Base-by-base conservation (phyloP, 139 green algal genomes). In the Chloropicon primus region DNA sequence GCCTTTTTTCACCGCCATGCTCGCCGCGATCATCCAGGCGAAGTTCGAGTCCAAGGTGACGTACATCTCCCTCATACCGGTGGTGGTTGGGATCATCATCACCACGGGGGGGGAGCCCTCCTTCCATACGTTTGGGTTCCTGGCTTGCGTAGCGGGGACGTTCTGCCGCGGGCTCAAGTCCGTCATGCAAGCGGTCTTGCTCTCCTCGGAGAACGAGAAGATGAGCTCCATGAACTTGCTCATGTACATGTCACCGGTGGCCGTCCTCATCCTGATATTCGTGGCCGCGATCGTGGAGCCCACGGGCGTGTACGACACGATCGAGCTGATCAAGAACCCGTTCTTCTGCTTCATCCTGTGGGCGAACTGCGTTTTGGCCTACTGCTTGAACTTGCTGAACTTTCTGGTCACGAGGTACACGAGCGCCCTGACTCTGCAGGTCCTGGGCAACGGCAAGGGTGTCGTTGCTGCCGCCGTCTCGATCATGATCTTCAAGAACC, bases 381-480 rank as follows among this genome's bases (percentile, higher is more conserved):
- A 96, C 85, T 91, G 95, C 71, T 91, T 96, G 74, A 98, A 98
- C 86, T 88, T 98, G 24, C 94, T 90, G 27, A 98, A 98, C 87
- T 98, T 98, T 83, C 77, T 98, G 79, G 93, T 98, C 24, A 98
- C 94, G 17, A 96, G 95, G 83, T 89, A 95, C 86, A 98, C 94
- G 1, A 92, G 83, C 29, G 87, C 94, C 1, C 86, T 98, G 21
- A 98, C 94, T 10, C 86, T 98, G 27, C 94, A 98, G 87, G 82
- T 87, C 54, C 88, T 98, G n/a, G 94, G 94, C 73, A 98, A 98
- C 82, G 90, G 88, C 72, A 98, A 98, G 87, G 93, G 94, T 1
- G 92, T 97, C 1, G 89, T 97, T 28, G 94, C 94, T 21, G 89
- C 91, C 1, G 84, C 86, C 1, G 81, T 97, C 1, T 94, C 86